A percentile compares a stretch with the other conserved stretches of the same genome.
phyloP scores from a whole-genome alignment of 148 eudicot species.

The Chenopodium album region DNA sequence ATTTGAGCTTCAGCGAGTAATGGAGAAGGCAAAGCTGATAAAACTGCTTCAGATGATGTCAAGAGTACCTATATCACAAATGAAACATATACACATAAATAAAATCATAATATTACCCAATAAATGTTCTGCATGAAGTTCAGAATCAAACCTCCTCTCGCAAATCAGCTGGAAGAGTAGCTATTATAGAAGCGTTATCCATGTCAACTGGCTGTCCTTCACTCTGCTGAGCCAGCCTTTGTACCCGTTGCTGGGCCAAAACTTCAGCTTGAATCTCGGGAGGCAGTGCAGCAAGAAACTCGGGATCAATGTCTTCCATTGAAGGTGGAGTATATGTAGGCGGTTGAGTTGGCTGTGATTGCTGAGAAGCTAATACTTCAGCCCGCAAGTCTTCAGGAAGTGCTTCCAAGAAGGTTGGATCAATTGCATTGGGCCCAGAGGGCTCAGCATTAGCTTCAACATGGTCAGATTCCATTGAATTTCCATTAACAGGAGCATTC shows the following conservation, averaged over 20 bases:
- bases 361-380: conserved; percentile 96
- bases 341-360: conserved; percentile 73
- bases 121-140: not conserved
- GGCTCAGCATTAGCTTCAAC: conserved; percentile 47
- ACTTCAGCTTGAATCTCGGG: conserved; percentile 98
- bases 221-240: conserved; percentile 85
- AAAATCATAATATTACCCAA: not conserved
- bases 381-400: conserved; percentile 97
- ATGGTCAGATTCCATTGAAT: conserved; percentile 55
- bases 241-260: conserved; percentile 91
- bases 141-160: conserved; percentile 86
- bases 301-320: conserved; percentile 95
- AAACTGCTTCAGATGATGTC: conserved; percentile 93
- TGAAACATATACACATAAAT: conserved; percentile 5
- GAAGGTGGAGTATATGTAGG: conserved; percentile 75
- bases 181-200: conserved; percentile 98
- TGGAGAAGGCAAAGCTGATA: conserved; percentile 93
- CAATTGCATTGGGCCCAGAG: conserved; percentile 68
- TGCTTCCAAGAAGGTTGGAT: conserved; percentile 97
- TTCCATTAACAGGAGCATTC: conserved; percentile 39
- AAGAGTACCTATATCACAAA: conserved; percentile 67
- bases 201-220: conserved; percentile 98
- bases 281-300: conserved; percentile 96
- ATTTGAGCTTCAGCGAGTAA: conserved; percentile 96
- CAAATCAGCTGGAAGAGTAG: conserved; percentile 95